Evolutionary conservation across 495 filamentous ascomycete genomes (phyloP).

Genomic region (Evernia prunastri): DNA sequence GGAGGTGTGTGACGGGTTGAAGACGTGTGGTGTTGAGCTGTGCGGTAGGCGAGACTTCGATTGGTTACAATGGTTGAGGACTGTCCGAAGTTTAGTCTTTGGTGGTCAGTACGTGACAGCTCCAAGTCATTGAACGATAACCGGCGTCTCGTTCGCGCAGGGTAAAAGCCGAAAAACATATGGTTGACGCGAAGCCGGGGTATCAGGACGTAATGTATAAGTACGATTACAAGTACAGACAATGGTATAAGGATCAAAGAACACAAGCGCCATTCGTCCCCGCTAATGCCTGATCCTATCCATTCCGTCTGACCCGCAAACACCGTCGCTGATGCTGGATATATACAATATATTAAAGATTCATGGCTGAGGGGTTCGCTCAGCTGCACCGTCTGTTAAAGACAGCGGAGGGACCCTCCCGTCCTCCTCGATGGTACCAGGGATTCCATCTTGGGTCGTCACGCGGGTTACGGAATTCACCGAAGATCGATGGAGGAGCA

Average conservation of each 20-base stretch:
- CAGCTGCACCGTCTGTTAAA: constrained; percentile 8
- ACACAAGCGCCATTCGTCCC: background rate
- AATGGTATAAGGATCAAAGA: background rate
- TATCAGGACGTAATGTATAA: too few species aligned
- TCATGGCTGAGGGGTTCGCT: background rate
- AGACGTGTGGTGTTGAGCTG: too few species aligned
- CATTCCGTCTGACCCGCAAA: background rate
- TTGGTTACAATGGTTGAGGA: too few species aligned
- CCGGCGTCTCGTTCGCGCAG: too few species aligned
- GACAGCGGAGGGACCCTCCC: constrained; percentile 15
- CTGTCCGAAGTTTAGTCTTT: too few species aligned
- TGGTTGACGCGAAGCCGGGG: background rate
- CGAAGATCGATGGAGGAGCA: constrained; percentile 1
- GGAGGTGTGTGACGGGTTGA: too few species aligned
- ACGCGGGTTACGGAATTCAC: background rate
- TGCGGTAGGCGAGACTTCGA: too few species aligned
- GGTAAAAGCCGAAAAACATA: too few species aligned
- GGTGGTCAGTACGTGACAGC: background rate
- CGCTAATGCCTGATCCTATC: background rate
- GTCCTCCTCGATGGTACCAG: constrained; percentile 11
- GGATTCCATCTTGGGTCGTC: background rate
- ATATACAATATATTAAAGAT: background rate
- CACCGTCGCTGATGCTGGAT: background rate
- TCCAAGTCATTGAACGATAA: background rate
- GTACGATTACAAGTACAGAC: background rate